Conservation (phyloP, 2,329 filamentous ascomycete species). For the Helminthosporium solani region DNA sequence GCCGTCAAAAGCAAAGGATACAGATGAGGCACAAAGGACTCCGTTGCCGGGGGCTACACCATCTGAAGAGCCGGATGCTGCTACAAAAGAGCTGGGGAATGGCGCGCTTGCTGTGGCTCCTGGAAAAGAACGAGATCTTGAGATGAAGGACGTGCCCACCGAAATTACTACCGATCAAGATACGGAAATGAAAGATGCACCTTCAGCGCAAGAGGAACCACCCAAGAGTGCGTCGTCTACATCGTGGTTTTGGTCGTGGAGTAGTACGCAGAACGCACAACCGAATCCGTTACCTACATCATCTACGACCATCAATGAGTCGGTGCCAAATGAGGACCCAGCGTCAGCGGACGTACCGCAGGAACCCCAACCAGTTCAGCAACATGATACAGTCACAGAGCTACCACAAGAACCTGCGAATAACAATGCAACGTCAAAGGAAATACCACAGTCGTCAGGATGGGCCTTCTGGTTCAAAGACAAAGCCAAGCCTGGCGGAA, state of each 20-base stretch:
- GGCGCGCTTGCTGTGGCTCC: background rate
- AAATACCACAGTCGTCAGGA: slow-evolving; percentile 57
- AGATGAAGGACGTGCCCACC: slow-evolving; percentile 21
- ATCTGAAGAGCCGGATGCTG: slow-evolving; percentile 34
- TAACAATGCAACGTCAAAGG: slow-evolving; percentile 22
- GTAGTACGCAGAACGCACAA: slow-evolving; percentile 47
- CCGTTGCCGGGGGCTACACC: slow-evolving; percentile 44
- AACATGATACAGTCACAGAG: slow-evolving; percentile 7
- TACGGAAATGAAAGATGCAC: slow-evolving; percentile 19
- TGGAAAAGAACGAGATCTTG: slow-evolving; percentile 13
- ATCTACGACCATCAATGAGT: slow-evolving; percentile 9
- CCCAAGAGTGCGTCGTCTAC: slow-evolving; percentile 26
- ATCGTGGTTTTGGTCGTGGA: slow-evolving; percentile 55
- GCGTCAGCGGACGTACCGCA: slow-evolving; percentile 5
- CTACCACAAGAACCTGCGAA: slow-evolving; percentile 9
- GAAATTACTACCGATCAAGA: slow-evolving; percentile 5
- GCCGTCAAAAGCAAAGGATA: slow-evolving; percentile 33
- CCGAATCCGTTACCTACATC: slow-evolving; percentile 24
- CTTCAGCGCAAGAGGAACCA: slow-evolving; percentile 10
- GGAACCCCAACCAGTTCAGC: slow-evolving; percentile 1
- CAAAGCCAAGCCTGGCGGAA: slow-evolving; percentile 50
- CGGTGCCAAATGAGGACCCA: slow-evolving; percentile 9
- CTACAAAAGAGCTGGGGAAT: slow-evolving; percentile 26
- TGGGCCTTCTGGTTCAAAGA: slow-evolving; percentile 82
- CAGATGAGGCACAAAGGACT: slow-evolving; percentile 43